Conservation (phyloP, 2,329 filamentous ascomycete species). For the Fusarium globosum region DNA sequence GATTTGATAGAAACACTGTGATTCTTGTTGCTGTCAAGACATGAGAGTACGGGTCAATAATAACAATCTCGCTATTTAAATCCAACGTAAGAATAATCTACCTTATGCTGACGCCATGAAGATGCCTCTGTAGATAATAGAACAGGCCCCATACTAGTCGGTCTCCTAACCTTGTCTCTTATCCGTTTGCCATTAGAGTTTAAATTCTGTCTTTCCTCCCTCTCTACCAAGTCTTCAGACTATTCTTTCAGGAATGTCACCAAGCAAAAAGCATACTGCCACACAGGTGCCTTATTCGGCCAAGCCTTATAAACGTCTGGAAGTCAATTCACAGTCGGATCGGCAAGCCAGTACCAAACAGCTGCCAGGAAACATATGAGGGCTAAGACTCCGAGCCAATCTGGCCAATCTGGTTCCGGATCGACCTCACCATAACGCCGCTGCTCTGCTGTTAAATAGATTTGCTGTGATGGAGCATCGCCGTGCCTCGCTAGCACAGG, state of each 20-base stretch:
- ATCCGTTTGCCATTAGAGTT: background rate
- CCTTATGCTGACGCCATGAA: fast-evolving
- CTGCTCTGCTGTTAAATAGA: background rate
- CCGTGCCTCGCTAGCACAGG: background rate
- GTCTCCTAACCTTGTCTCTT: background rate
- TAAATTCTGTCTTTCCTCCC: background rate
- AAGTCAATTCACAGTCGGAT: fast-evolving
- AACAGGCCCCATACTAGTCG: background rate
- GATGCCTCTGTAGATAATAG: background rate
- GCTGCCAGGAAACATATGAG: background rate
- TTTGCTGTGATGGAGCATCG: background rate
- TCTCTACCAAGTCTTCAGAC: background rate
- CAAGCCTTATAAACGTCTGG: no score
- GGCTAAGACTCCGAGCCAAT: fast-evolving
- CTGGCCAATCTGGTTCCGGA: background rate
- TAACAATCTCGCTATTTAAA: background rate
- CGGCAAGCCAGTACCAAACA: background rate
- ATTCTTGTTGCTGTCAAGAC: background rate
- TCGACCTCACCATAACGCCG: background rate
- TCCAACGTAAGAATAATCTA: fast-evolving
- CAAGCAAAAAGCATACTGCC: fast-evolving
- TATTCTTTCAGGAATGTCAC: fast-evolving
- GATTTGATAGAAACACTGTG: background rate
- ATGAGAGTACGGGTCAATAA: background rate
- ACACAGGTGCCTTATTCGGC: fast-evolving